These are phyloP conservation scores for Globisporangium solare DNA, from an alignment of 352 stramenopile genomes.

Conservation along the genomic window DNA sequence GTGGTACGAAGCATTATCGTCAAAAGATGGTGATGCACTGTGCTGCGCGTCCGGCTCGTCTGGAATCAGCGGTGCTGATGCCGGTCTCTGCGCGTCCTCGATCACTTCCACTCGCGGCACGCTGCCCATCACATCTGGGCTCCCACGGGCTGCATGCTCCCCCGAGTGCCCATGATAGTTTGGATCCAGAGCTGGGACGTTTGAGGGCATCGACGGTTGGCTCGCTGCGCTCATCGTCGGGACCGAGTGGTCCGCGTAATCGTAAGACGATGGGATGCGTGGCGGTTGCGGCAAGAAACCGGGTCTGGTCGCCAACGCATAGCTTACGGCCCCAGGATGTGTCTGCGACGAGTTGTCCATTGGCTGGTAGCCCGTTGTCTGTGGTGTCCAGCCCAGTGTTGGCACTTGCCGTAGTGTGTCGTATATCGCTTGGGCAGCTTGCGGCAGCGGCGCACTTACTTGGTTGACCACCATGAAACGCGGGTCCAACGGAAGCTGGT, in stretches of 20 bases:
- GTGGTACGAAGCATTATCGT: not conserved
- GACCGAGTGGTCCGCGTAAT: too few relatives aligned
- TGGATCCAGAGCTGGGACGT: too few relatives aligned
- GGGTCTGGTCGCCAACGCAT: too few relatives aligned
- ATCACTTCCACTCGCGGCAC: not conserved
- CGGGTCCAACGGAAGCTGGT: not conserved
- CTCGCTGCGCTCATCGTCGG: too few relatives aligned
- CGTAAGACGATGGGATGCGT: too few relatives aligned
- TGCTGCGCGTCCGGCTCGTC: too few relatives aligned
- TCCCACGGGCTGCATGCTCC: not conserved
- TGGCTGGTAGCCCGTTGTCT: not conserved
- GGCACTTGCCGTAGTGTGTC: too few relatives aligned
- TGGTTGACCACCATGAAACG: not conserved
- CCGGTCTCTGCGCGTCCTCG: not conserved
- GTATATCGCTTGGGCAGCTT: not conserved
- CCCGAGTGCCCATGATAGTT: too few relatives aligned
- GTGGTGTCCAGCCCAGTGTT: not conserved
- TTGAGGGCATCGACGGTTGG: too few relatives aligned
- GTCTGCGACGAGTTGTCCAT: not conserved
- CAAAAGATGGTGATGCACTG: not conserved
- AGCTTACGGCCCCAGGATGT: not conserved
- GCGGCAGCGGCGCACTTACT: not conserved
- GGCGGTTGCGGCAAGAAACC: too few relatives aligned
- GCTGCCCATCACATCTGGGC: not conserved
- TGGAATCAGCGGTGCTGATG: not conserved